Evolutionary conservation across 495 filamentous ascomycete species (phyloP).

Genomic region (Penicillium paradoxum): DNA sequence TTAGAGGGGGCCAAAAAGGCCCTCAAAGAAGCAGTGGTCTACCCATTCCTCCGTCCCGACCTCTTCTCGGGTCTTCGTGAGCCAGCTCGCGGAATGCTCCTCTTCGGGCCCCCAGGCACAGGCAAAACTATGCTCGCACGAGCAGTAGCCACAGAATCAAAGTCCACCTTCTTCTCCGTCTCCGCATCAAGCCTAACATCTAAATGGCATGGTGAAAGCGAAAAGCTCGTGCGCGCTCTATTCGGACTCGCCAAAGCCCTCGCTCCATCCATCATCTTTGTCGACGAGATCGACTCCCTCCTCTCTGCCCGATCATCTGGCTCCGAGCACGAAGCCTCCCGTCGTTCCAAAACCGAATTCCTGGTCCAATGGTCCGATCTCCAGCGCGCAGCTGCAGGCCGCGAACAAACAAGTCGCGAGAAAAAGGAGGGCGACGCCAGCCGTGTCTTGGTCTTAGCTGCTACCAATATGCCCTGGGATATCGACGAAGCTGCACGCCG

Average conservation of each 20-base stretch:
- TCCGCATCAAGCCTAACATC: conserved; percentile 89
- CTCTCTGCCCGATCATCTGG: conserved; percentile 77
- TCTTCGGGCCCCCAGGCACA: conserved; percentile 95
- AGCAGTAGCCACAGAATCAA: conserved; percentile 90
- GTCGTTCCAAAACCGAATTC: conserved; percentile 96
- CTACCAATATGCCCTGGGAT: conserved; percentile 96
- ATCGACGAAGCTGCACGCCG: conserved; percentile 94
- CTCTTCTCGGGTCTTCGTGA: conserved; percentile 93
- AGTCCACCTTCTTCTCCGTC: conserved; percentile 96
- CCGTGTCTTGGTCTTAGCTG: conserved; percentile 87
- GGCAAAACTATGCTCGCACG: conserved; percentile 98
- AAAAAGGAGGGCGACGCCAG: conserved; percentile 76
- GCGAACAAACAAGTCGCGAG: conserved; percentile 64
- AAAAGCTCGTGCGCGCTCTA: conserved; percentile 91
- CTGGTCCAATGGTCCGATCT: conserved; percentile 96
- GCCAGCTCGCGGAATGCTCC: conserved; percentile 88
- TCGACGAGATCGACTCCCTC: conserved; percentile 97
- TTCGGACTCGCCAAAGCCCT: conserved; percentile 86
- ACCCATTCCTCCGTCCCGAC: conserved; percentile 93
- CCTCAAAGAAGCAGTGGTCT: conserved; percentile 93
- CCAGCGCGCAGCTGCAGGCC: conserved; percentile 83
- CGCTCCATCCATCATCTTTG: conserved; percentile 95
- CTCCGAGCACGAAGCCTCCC: conserved; percentile 87
- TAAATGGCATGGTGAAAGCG: conserved; percentile 94
- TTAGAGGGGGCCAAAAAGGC: conserved; percentile 87